Evolutionary conservation across 2,329 filamentous ascomycete genomes (phyloP).

Genomic region (Aureobasidium sp.): DNA sequence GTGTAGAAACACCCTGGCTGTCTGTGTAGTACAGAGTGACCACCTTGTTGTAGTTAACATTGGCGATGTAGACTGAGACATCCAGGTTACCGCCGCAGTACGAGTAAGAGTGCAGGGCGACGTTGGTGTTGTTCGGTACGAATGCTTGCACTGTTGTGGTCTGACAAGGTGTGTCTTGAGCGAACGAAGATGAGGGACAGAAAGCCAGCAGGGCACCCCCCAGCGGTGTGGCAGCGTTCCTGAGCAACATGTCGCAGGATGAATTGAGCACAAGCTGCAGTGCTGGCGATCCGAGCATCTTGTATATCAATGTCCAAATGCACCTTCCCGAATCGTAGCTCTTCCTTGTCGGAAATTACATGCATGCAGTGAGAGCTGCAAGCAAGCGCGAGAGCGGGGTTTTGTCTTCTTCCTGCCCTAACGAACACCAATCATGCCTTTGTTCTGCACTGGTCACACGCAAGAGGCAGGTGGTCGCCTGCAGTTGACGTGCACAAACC

Average conservation of each 20-base stretch:
- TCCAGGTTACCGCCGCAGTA: conserved; percentile 25
- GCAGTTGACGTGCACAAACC: background rate
- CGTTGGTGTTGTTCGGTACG: conserved; percentile 17
- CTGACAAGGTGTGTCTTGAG: conserved; percentile 17
- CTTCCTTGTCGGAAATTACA: background rate
- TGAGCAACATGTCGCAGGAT: conserved; percentile 10
- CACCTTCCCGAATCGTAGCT: conserved; percentile 1
- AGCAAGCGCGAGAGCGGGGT: background rate
- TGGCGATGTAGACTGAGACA: conserved; percentile 21
- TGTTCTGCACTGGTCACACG: conserved; percentile 10
- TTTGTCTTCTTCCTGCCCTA: conserved; percentile 3
- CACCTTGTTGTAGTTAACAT: conserved; percentile 25
- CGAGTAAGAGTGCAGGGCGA: conserved; percentile 21
- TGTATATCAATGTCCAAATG: background rate
- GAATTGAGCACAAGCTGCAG: conserved; percentile 5
- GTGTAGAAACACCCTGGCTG: conserved; percentile 21
- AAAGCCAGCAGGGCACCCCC: background rate
- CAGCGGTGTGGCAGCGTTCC: background rate
- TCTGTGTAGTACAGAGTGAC: conserved; percentile 26
- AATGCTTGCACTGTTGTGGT: conserved; percentile 16
- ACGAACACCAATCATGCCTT: conserved; percentile 2
- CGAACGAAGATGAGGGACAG: conserved; percentile 6
- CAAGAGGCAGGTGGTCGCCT: background rate
- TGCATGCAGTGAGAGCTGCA: background rate
- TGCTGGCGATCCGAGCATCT: conserved; percentile 1